Base-by-base conservation (phyloP, 768 basidiomycete genomes). In the Termitomyces sp. region DNA sequence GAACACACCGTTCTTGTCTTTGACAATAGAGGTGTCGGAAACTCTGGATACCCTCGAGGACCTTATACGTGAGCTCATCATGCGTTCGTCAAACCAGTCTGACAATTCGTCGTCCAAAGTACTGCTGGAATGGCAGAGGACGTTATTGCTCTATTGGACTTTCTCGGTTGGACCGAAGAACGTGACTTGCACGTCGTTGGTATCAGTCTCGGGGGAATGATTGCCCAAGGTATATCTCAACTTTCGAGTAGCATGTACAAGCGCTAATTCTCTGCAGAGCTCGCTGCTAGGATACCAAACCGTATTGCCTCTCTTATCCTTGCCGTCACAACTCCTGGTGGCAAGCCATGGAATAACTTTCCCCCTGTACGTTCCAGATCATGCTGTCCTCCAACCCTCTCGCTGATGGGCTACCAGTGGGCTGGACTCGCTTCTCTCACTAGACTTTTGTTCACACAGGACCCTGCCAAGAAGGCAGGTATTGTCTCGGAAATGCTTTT, bases 1-100 rank as follows among this genome's bases (percentile, higher is more conserved):
- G 72, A 82, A 32, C 87, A 86, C 64, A 78, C 83, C 0, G 73
- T 82, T 12, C 74, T 93, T 2, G 88, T 90, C 5, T 92, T 93
- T 65, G 92, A 93, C 69, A 92, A 94, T 67, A 80, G 92, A 35
- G 92, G 92, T 1, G 89, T 89, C 6, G 92, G 92, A 7, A 81
- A 90, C 68, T 89, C 86, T 31, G 82, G 77, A 4, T 75, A 82
- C 41, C 90, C 90, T 0, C 70, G 75, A 43, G 92, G 90, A 1
- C 89, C 90, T 1, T 93, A 92, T 71, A 80, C 87, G 89, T 92
- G 65, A 57, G 82, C 75, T n/a, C 25, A n/a, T 41, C 43, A 46
- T 29, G 25, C 50, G 27, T 51, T 27, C 3, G 25, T 17, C 9
- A 38, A 5, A 27, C 35, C n/a, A n/a, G n/a, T 29, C 49, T 50